Conservation (phyloP, 2,329 filamentous ascomycete species). For the Alternaria solani region DNA sequence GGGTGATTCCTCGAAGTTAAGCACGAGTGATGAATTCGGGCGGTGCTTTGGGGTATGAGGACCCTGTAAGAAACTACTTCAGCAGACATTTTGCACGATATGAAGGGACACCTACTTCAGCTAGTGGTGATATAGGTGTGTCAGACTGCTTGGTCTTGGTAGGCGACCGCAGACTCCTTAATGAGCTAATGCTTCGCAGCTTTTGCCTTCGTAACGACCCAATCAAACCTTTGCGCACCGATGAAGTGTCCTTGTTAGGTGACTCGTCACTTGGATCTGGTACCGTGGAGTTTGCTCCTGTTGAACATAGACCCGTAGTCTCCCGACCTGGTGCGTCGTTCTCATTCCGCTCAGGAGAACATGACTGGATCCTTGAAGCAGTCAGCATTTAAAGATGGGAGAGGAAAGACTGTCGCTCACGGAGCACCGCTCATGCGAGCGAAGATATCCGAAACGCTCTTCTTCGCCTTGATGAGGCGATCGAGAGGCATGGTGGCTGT, state of each 20-base stretch:
- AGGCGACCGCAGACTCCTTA: slow-evolving; percentile 33
- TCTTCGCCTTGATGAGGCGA: slow-evolving; percentile 39
- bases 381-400: slow-evolving; percentile 7
- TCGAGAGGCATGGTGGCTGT: slow-evolving; percentile 36
- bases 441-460: slow-evolving; percentile 42
- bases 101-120: neutral
- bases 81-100: neutral
- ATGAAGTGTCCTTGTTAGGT: slow-evolving; percentile 34
- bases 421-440: slow-evolving; percentile 10
- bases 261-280: slow-evolving; percentile 20
- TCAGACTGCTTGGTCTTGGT: slow-evolving; percentile 27
- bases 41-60: slow-evolving; percentile 22
- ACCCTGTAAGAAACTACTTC: slow-evolving; percentile 8
- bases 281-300: neutral
- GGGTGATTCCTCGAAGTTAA: slow-evolving; percentile 39
- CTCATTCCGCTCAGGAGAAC: slow-evolving; percentile 14
- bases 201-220: slow-evolving; percentile 34
- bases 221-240: slow-evolving; percentile 37
- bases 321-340: slow-evolving; percentile 20
- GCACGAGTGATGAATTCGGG: slow-evolving; percentile 31
- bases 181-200: slow-evolving; percentile 38
- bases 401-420: neutral
- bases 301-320: slow-evolving; percentile 19
- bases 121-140: neutral
- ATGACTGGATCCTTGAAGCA: neutral